Evolutionary conservation across 2,329 filamentous ascomycete genomes (phyloP).

Genomic region (Botryosphaeria dothidea): DNA sequence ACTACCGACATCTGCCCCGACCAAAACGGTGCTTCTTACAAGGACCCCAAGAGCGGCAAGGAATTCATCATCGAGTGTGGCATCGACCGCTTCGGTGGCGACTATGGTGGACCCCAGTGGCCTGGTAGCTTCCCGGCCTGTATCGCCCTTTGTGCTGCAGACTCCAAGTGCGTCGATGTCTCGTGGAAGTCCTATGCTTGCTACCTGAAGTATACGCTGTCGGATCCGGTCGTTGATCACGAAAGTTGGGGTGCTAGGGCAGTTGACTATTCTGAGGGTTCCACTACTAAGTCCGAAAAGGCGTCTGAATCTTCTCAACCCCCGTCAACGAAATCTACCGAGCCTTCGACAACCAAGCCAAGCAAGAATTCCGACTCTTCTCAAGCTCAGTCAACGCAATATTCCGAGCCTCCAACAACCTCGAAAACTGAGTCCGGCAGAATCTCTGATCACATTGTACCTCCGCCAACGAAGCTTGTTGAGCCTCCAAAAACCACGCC

Average conservation of each 20-base stretch:
- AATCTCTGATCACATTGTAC: too few relatives aligned
- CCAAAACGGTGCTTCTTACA: neutral
- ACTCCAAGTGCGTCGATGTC: neutral
- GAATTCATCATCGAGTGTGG: neutral
- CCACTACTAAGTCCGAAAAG: neutral
- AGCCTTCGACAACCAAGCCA: too few relatives aligned
- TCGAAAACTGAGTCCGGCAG: too few relatives aligned
- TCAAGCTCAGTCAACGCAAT: too few relatives aligned
- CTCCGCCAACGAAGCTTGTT: too few relatives aligned
- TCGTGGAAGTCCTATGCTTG: neutral
- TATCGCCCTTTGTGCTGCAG: neutral
- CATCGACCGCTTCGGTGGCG: neutral
- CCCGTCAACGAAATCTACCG: too few relatives aligned
- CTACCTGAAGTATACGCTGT: neutral
- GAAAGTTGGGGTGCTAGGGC: neutral
- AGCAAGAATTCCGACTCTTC: too few relatives aligned
- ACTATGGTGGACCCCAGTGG: neutral
- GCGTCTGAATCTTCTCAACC: too few relatives aligned
- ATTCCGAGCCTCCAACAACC: too few relatives aligned
- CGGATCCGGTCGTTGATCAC: neutral
- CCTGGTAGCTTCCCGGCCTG: neutral
- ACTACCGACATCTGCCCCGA: neutral
- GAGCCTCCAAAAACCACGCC: too few relatives aligned
- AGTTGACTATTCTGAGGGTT: neutral
- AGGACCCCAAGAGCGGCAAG: neutral